These are phyloP conservation scores for Bidens hawaiensis DNA, from an alignment of 140 eudicot species.

Conservation along the genomic window DNA sequence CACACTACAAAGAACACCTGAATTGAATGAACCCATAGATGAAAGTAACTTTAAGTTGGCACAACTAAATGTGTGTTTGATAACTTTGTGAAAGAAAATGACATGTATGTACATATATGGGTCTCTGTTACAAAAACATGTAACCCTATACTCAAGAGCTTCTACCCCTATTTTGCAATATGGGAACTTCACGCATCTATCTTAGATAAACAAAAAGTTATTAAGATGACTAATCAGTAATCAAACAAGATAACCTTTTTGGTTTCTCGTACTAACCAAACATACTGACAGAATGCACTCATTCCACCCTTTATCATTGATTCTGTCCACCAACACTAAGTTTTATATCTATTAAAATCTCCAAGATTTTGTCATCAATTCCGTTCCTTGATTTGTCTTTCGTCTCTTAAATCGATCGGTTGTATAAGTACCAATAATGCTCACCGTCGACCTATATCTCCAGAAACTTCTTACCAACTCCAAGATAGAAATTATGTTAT, in stretches of 20 bases:
- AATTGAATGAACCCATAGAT: background rate
- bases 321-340: background rate
- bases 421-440: background rate
- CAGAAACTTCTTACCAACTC: background rate
- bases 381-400: no score
- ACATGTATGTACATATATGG: background rate
- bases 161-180: background rate
- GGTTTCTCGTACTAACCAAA: background rate
- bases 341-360: background rate
- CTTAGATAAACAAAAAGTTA: no score
- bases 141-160: background rate
- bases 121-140: background rate
- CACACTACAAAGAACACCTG: background rate
- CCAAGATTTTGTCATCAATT: background rate
- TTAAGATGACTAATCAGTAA: no score
- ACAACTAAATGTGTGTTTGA: background rate
- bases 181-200: background rate
- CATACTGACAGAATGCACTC: background rate
- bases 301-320: no score
- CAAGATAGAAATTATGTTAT: background rate
- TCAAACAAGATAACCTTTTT: background rate
- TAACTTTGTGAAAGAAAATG: background rate
- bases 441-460: conserved; percentile 8
- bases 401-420: no score
- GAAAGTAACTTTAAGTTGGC: background rate